Percentiles rank a stretch among this genome's conserved stretches.
phyloP scores from a whole-genome alignment of 345 rosid genomes.

The Abelmoschus esculentus region DNA sequence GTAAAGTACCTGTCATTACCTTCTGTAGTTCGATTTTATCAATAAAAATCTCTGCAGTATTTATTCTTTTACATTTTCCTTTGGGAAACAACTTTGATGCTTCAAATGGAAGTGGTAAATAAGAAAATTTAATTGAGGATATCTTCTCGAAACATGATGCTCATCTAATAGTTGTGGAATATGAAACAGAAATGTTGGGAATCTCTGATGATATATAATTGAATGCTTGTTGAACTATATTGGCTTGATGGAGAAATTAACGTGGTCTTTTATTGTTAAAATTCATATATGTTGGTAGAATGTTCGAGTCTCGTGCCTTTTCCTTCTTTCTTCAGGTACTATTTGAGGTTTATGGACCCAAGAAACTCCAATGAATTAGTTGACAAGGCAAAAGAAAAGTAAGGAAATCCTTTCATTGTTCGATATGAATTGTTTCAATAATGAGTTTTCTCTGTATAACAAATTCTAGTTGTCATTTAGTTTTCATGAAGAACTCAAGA shows the following conservation, averaged over 20 bases:
- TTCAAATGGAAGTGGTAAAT: background rate
- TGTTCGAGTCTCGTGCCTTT: slow-evolving; percentile 8
- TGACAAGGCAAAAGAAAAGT: slow-evolving; percentile 73
- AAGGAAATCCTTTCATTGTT: slow-evolving; percentile 21
- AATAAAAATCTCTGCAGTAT: background rate
- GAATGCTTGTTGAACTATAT: background rate
- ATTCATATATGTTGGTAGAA: background rate
- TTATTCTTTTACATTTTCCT: background rate
- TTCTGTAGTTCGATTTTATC: background rate
- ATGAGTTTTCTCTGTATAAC: background rate
- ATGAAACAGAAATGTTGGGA: background rate
- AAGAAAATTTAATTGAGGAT: background rate
- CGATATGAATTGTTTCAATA: background rate
- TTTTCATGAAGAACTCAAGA: background rate
- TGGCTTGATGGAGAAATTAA: background rate
- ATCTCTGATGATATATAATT: background rate
- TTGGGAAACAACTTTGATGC: background rate
- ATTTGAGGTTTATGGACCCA: slow-evolving; percentile 95
- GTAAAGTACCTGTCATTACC: slow-evolving; percentile 27
- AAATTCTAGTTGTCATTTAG: background rate
- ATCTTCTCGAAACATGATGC: background rate
- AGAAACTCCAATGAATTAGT: slow-evolving; percentile 63
- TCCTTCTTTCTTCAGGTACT: slow-evolving; percentile 55
- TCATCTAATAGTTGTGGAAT: background rate
- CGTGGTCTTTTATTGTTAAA: background rate